Conservation (phyloP, 306 rosid genomes). For the Geum urbanum region DNA sequence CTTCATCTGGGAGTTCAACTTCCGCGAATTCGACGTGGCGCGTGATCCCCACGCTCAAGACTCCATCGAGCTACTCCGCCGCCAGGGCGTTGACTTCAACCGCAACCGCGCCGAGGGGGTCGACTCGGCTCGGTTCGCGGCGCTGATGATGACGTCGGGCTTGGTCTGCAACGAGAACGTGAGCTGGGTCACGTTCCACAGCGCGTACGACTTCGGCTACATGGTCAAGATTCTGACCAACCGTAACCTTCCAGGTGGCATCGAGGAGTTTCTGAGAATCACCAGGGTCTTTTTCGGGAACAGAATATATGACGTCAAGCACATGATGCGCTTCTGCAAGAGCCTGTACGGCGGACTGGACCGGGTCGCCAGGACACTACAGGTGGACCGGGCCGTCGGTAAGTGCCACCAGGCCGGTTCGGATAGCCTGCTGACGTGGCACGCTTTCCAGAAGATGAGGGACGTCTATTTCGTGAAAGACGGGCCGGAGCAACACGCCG, state of each 20-base stretch:
- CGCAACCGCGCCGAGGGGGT: constrained; percentile 39
- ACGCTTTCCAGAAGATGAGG: constrained; percentile 57
- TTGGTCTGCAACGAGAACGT: constrained; percentile 49
- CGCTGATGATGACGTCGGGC: constrained; percentile 54
- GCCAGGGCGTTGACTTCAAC: constrained; percentile 60
- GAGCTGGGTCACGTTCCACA: constrained; percentile 70
- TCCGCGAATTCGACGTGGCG: constrained; percentile 50
- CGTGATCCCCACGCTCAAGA: constrained; percentile 53
- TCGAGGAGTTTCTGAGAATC: constrained; percentile 34
- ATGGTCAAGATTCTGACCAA: constrained; percentile 52
- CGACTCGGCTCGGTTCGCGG: constrained; percentile 37
- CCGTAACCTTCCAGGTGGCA: constrained; percentile 27
- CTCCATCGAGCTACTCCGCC: constrained; percentile 55
- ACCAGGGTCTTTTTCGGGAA: constrained; percentile 48
- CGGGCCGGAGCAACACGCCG: constrained; percentile 56
- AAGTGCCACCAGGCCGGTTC: constrained; percentile 89
- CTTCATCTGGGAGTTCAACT: constrained; percentile 75
- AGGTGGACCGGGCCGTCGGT: constrained; percentile 66
- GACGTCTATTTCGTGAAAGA: constrained; percentile 44
- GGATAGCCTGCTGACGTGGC: constrained; percentile 76
- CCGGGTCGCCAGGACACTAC: constrained; percentile 53
- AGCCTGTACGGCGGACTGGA: constrained; percentile 64
- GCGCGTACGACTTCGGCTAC: constrained; percentile 68
- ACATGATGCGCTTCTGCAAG: constrained; percentile 64
- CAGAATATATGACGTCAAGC: constrained; percentile 61